Conservation (phyloP, 257 asterid species). For the Ophiorrhiza pumila region DNA sequence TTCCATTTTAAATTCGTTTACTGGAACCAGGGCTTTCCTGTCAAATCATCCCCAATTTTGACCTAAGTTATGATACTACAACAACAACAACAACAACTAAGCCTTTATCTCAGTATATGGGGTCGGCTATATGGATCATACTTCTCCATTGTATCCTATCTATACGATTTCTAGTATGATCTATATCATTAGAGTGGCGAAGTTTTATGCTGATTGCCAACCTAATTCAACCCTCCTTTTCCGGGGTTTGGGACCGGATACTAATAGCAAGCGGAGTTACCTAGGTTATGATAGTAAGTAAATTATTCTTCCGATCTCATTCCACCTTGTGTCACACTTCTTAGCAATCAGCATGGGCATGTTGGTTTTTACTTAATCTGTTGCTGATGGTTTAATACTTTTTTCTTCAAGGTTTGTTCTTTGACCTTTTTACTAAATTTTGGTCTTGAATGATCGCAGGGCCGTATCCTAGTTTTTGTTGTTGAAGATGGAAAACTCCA, state of each 20-base stretch:
- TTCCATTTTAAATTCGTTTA: not conserved
- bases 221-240: too few species aligned
- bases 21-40: not conserved
- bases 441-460: conserved; percentile 43
- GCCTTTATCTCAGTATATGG: too few species aligned
- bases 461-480: conserved; percentile 83
- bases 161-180: too few species aligned
- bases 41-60: not conserved
- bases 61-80: too few species aligned
- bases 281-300: not conserved
- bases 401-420: not conserved
- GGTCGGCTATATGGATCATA: too few species aligned
- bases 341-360: not conserved
- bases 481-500: conserved; percentile 98
- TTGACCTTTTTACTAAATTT: not conserved
- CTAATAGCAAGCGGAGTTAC: too few species aligned
- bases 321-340: not conserved
- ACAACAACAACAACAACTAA: too few species aligned
- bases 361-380: not conserved
- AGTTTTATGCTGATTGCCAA: too few species aligned
- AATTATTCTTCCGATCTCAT: not conserved
- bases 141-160: too few species aligned
- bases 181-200: too few species aligned
- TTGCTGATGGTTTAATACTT: not conserved
- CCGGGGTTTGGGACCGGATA: too few species aligned